Base-by-base conservation (phyloP, 805 yeast genomes). In the Naumovozyma baii region DNA sequence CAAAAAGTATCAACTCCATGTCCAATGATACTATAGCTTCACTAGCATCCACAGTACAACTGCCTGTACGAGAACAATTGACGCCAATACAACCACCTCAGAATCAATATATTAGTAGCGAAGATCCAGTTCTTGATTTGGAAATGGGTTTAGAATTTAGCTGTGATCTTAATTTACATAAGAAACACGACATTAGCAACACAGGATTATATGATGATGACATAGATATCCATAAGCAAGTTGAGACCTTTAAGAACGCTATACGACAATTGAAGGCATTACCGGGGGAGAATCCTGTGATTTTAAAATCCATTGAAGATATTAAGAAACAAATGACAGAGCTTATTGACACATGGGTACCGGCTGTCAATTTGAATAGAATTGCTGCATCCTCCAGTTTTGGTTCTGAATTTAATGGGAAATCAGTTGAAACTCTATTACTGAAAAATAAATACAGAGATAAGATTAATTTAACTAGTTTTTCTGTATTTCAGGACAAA, bases 351-450 rank as follows among this genome's bases (percentile, higher is more conserved):
- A 38, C 34, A 7, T 54, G 57, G 54, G 39, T 46, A 34, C 62
- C 61, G 7, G 40, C 35, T 5, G 40, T 52, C 12, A 48, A 52
- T 31, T 26, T 38, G 2, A 40, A 44, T 2, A 43, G 43, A 17
- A 34, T 45, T 4, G 33, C 39, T 5, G 3, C 20, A 26, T 25
- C 18, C 18, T 33, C 16, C 18, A 36, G 18, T 20, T 36, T 33
- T 18, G 42, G 41, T 14, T 28, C 33, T 14, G 15, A 17, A 3
- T 36, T 34, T 25, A 31, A 26, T 18, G 12, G 15, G 14, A 46
- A 49, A 28, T 59, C 62, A 2, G 12, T 58, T 4, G 64, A 59
- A 37, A 54, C 62, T 2, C 47, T 49, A 19, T 38, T 59, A 19
- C 45, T 59, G 54, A 52, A 43, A 36, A 56, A 56, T 38, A 54